Conservation (phyloP, 192 early-diverging fungal genomes). For the Pilobolus umbonatus region DNA sequence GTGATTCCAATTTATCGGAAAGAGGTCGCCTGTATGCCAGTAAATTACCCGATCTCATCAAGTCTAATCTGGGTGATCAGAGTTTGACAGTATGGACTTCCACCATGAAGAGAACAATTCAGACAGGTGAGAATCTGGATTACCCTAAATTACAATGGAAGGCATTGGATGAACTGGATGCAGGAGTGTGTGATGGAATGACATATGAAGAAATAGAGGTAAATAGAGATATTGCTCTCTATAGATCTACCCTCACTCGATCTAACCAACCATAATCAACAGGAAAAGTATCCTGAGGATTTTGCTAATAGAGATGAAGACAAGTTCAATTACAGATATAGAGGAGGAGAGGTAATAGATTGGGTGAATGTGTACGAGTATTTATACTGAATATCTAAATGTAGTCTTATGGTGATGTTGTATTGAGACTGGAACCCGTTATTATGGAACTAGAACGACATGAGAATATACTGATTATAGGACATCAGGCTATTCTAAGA, state of each 20-base stretch:
- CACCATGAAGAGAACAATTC: constrained; percentile 88
- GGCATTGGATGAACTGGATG: constrained; percentile 94
- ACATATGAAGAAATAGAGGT: constrained; percentile 99
- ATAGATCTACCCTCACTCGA: neutral
- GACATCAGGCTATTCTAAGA: constrained; percentile 96
- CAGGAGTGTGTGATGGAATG: constrained; percentile 96
- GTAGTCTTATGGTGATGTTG: constrained; percentile 91
- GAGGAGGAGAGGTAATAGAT: constrained; percentile 55
- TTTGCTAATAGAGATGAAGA: constrained; percentile 93
- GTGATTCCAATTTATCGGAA: constrained; percentile 86
- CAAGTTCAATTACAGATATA: constrained; percentile 89
- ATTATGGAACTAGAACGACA: constrained; percentile 99
- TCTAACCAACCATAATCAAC: neutral
- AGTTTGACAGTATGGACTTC: constrained; percentile 93
- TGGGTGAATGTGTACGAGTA: neutral
- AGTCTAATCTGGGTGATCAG: constrained; percentile 67
- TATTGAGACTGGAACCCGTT: constrained; percentile 93
- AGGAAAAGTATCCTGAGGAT: constrained; percentile 86
- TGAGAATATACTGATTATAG: constrained; percentile 92
- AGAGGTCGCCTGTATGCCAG: constrained; percentile 83
- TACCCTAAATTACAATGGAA: constrained; percentile 97
- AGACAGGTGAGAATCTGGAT: constrained; percentile 73
- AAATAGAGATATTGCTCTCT: neutral
- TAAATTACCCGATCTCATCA: constrained; percentile 78
- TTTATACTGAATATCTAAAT: neutral